Base-by-base conservation (phyloP, 192 early-diverging fungal species). In the Coemansia sp. region DNA sequence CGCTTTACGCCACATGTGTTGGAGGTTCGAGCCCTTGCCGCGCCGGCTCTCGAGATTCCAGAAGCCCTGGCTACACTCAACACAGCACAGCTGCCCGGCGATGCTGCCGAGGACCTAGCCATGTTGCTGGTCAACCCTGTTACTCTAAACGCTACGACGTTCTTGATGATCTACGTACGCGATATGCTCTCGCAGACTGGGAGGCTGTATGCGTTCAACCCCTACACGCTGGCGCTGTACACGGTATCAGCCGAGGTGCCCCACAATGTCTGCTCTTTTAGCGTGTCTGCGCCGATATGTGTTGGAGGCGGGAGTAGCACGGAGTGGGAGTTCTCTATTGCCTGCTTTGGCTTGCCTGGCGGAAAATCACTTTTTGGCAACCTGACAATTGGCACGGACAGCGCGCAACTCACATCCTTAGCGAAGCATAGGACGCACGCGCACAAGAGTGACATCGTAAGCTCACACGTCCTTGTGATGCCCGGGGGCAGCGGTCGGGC, bases 291-390 rank as follows among this genome's bases (percentile, higher is more conserved):
- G 6, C 64, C 78, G 34, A 18, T 71, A n/a, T 15, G 47, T 18
- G 74, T 74, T 4, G 78, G 78, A 18, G 61, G 61, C 37, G 78
- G 73, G 5, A 70, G 64, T 50, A 70, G 59, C 45, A 73, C 70
- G 20, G 70, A 75, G 47, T 81, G 78, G 78, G 73, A 81, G 70
- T 81, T 73, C 65, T 38, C 61, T 0, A 61, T 76, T 6, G 65
- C 70, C n/a, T 73, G 73, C 49, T 69, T 81, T 63, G 73, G 74
- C 1, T 35, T 76, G 20, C 20, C 67, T 16, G 60, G 64, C 15
- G 73, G 78, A 18, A 62, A 60, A 9, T 62, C 47, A 18, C 38
- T 75, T 20, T 32, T 81, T 5, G 78, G 78, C 1, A 75, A 74
- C 30, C 61, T 81, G 47, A 70, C 66, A 9, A 24, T 81, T 20